Evolutionary conservation across 2,329 filamentous ascomycete genomes (phyloP).

Genomic region (Trichophyton mentagrophytes): DNA sequence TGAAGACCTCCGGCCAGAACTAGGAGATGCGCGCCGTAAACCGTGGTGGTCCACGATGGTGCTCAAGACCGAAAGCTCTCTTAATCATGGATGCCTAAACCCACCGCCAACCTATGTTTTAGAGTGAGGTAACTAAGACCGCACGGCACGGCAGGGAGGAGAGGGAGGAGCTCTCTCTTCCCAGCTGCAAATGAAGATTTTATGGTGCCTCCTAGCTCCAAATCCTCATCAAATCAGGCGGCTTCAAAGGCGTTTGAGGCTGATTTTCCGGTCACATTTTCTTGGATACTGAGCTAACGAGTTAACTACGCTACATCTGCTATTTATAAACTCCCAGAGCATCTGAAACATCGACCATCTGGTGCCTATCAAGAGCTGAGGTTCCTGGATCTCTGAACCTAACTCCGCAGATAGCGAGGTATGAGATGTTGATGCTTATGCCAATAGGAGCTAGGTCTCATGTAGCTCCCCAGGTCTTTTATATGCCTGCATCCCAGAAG

Average conservation of each 20-base stretch:
- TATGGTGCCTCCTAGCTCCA: neutral
- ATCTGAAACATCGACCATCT: conserved; percentile 1
- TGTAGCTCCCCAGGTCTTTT: neutral
- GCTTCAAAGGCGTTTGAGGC: neutral
- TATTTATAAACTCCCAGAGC: neutral
- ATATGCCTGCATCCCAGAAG: neutral
- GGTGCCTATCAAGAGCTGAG: neutral
- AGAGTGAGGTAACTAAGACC: neutral
- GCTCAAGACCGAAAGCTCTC: neutral
- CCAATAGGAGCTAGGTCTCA: neutral
- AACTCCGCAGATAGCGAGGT: neutral
- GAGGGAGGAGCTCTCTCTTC: neutral
- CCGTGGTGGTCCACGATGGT: neutral
- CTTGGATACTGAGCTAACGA: neutral
- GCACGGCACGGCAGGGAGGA: neutral
- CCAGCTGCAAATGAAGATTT: neutral
- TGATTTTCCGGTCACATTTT: neutral
- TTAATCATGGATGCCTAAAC: neutral
- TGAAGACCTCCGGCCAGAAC: neutral
- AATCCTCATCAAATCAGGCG: neutral
- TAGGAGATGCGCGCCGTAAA: neutral
- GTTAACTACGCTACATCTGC: neutral
- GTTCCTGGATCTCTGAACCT: neutral
- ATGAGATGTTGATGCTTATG: neutral
- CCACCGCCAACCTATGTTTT: neutral